These are phyloP conservation scores for Sporothrix brasiliensis DNA, from an alignment of 2,329 filamentous ascomycete genomes.

Conservation along the genomic window DNA sequence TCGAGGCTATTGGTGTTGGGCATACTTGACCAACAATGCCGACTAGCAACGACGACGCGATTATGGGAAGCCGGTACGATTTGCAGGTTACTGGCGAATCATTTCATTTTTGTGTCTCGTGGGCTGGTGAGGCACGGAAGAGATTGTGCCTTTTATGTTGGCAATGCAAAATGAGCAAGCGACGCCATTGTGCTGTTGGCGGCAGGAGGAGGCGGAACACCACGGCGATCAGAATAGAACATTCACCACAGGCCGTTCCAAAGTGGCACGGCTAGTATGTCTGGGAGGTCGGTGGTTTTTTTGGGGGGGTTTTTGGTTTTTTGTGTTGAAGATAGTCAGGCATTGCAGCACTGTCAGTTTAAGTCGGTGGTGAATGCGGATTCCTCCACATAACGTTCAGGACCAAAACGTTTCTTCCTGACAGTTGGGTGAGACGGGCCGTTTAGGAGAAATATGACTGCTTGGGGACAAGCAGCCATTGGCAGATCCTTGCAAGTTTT, in stretches of 20 bases:
- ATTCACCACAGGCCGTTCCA: conserved; percentile 10
- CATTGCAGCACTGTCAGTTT: not conserved
- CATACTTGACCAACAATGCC: not conserved
- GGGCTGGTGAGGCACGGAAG: conserved; percentile 9
- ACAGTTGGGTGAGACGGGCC: conserved; percentile 18
- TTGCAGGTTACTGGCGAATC: not conserved
- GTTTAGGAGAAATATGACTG: conserved; percentile 25
- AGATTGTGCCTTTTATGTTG: not conserved
- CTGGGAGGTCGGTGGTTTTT: too few species aligned
- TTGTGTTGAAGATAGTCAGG: too few species aligned
- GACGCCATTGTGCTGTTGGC: not conserved
- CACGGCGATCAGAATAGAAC: conserved; percentile 19
- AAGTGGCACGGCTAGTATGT: not conserved
- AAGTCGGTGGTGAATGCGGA: not conserved
- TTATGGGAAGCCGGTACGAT: conserved; percentile 9
- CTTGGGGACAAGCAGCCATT: not conserved
- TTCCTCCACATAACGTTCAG: not conserved
- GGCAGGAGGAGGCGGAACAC: not conserved
- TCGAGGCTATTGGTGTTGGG: not conserved
- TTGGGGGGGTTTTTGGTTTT: too few species aligned
- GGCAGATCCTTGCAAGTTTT: conserved; percentile 5
- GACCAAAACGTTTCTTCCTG: not conserved
- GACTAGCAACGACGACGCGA: not conserved
- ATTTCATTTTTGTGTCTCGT: not conserved
- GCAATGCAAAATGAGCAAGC: not conserved